Conservation (phyloP, 2,329 filamentous ascomycete species). For the Trichoderma sp. region DNA sequence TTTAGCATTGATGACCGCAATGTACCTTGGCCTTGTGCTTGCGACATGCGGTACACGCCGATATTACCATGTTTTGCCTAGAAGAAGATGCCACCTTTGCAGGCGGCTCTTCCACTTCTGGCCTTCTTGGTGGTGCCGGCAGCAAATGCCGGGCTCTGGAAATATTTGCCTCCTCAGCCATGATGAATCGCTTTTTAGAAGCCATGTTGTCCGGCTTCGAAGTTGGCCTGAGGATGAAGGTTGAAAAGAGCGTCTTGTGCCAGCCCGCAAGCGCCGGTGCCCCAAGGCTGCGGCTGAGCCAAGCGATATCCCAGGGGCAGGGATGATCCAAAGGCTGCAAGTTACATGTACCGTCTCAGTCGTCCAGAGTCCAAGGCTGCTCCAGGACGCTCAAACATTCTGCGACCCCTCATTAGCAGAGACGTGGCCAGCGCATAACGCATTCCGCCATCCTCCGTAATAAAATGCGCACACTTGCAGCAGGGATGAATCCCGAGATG, state of each 20-base stretch:
- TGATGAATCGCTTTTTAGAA: neutral
- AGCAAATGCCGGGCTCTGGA: neutral
- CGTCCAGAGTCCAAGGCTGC: neutral
- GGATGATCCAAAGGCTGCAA: neutral
- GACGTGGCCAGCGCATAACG: neutral
- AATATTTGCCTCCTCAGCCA: neutral
- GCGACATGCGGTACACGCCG: conserved; percentile 4
- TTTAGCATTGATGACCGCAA: neutral
- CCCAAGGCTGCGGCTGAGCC: neutral
- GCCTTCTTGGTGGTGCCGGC: neutral
- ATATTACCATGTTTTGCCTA: neutral
- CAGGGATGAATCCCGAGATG: neutral
- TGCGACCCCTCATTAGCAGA: conserved; percentile 1
- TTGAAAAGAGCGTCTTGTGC: neutral
- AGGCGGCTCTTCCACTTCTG: neutral
- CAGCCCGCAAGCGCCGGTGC: neutral
- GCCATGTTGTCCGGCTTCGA: neutral
- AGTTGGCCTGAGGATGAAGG: neutral
- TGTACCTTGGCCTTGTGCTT: conserved; percentile 2
- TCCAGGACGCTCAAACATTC: neutral
- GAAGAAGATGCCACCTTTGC: neutral
- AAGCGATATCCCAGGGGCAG: neutral
- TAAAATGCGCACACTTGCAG: neutral
- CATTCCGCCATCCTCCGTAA: neutral
- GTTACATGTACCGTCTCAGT: neutral